Base-by-base conservation (phyloP, 495 filamentous ascomycete species). In the Aspergillus affinis region DNA sequence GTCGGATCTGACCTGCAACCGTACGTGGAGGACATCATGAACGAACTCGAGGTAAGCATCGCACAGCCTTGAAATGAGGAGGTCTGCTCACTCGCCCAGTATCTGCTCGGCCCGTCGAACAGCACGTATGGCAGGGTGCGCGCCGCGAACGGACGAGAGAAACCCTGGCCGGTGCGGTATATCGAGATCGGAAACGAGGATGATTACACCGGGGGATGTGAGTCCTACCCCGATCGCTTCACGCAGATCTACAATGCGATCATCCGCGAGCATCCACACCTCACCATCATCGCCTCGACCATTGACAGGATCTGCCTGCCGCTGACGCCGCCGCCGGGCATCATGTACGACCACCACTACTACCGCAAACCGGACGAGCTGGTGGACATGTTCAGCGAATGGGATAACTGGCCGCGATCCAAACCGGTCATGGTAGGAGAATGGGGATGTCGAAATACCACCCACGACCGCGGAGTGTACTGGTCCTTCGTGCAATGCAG, bases 101-200 rank as follows among this genome's bases (percentile, higher is more conserved):
- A 75, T 36, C 60, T 75, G 4, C 55, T 74, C 4, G 73, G 73
- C 0, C 56, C 68, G 27, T 20, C 63, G 0, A 61, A 58, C 4
- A 76, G 74, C 2, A 66, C 68, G 2, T 80, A 75, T 20, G 81
- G 79, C 29, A 65, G 64, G 7, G 49, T 80, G 29, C 78, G 81
- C 8, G 75, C 71, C 4, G 58, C 71, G 15, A 75, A 80, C 19
- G 82, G 81, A 13, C 73, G 78, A 51, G 64, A 68, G 4, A 60
- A 76, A 5, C 78, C 80, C 7, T 82, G 77, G 76, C 65, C 65
- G 3, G 61, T 84, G 15, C 67, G 78, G n/a, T 81, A 76, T 59
- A 65, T 84, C 51, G 80, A 82, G 62, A 75, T 82, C 48, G 83
- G 83, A 48, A 86, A 86, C 63, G 82, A 86, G 67, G 83, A 85